These are phyloP conservation scores for Fusarium mangiferae DNA, from an alignment of 2,329 filamentous ascomycete genomes.

Conservation along the genomic window DNA sequence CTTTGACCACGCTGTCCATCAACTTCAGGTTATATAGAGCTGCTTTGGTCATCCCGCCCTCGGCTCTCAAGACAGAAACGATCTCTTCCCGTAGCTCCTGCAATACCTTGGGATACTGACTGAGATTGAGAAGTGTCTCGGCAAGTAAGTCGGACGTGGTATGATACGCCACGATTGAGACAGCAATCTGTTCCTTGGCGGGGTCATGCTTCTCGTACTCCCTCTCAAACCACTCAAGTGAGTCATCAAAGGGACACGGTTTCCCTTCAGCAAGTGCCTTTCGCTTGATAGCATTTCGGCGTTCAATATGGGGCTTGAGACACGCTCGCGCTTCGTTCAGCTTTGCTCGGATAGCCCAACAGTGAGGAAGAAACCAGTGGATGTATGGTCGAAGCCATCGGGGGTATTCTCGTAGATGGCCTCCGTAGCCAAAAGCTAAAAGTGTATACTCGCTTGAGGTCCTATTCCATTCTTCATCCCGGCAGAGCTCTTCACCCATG, in stretches of 20 bases:
- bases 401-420: constrained; percentile 53
- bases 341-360: constrained; percentile 46
- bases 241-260: constrained; percentile 48
- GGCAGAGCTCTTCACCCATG: constrained; percentile 52
- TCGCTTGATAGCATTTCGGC: constrained; percentile 48
- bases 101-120: constrained; percentile 51
- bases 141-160: constrained; percentile 55
- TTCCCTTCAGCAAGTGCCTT: background rate
- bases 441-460: constrained; percentile 58
- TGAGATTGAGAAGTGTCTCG: constrained; percentile 46
- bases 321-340: constrained; percentile 39
- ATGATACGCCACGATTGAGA: constrained; percentile 63
- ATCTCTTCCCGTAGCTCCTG: constrained; percentile 57
- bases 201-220: constrained; percentile 47
- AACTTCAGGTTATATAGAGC: constrained; percentile 56
- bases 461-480: constrained; percentile 58
- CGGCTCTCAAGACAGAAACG: background rate
- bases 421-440: constrained; percentile 43
- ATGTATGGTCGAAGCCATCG: constrained; percentile 57
- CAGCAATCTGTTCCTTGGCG: constrained; percentile 25
- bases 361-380: constrained; percentile 53
- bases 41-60: constrained; percentile 55
- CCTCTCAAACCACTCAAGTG: constrained; percentile 64
- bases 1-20: constrained; percentile 61
- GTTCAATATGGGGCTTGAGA: background rate